Base-by-base conservation (phyloP, 2,329 filamentous ascomycete genomes). In the Aulographum hederae region DNA sequence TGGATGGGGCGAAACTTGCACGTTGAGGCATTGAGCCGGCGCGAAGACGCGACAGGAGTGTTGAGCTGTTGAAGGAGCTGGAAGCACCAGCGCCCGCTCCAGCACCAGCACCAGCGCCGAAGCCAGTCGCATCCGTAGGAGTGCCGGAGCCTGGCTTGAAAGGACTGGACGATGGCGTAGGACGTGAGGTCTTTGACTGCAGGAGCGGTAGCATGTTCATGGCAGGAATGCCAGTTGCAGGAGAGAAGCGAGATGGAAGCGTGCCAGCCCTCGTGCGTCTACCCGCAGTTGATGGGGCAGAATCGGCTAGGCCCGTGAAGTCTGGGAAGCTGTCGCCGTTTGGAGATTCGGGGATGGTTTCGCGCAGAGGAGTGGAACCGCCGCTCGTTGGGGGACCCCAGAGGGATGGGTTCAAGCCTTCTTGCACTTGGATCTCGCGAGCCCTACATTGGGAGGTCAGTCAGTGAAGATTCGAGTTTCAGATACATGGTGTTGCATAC, bases 301-400 rank as follows among this genome's bases (percentile, higher is more conserved):
- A 12, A 19, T 15, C 23, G 11, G 23, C 14, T 15, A 28, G 14
- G 12, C 46, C 34, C 40, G 74, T 68, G 50, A 93, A 82, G 53
- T 93, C 85, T 36, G 89, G 85, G 45, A 95, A 95, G 43, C 80
- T 86, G 59, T 94, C 86, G 43, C 66, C 69, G 41, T 79, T 89
- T 19, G 89, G 89, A 21, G 86, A 94, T 58, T 98, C 89, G 40
- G 86, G 85, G 38, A 98, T 95, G 41, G 86, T 94, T 60, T 95
- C 89, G 47, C 89, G 81, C 32, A 98, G 69, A 43, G 89, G 89
- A 26, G 86, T 94, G 14, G 86, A 94, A 54, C 93, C 86, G 41
- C 86, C 89, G 52, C 86, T 94, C 34, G 86, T 93, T 30, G 89
- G 86, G 41, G 89, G 86, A 8, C 89, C 84, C 89, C 89, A 95